A percentile compares a stretch with the other conserved stretches of the same genome.
Evolutionary conservation across 1,284 basidiomycete species (phyloP).

Genomic region (Ganoderma sinense): DNA sequence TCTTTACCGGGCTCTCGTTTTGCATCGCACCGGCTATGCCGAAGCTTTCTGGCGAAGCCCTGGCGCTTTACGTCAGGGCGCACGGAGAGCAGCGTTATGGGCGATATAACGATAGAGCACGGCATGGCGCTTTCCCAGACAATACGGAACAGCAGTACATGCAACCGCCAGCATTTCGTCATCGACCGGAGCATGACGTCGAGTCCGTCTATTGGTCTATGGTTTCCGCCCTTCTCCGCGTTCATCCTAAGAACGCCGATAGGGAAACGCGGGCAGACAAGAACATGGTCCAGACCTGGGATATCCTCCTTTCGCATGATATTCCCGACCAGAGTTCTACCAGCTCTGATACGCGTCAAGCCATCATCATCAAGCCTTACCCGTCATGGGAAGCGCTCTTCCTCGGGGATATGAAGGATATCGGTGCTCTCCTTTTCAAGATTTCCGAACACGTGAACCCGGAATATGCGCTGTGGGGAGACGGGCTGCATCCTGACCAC

Average conservation of each 20-base stretch:
- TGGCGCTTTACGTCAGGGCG: neutral
- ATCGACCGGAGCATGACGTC: conserved; percentile 4
- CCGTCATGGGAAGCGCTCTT: neutral
- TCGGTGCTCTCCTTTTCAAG: neutral
- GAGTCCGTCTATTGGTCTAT: conserved; percentile 6
- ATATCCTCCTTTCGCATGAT: neutral
- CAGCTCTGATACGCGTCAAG: too few species aligned
- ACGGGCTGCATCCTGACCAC: neutral
- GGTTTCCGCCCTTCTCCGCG: neutral
- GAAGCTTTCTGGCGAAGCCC: neutral
- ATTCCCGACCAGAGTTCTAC: neutral
- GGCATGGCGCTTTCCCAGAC: neutral
- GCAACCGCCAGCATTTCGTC: neutral
- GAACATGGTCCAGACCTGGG: neutral
- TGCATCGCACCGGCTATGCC: neutral
- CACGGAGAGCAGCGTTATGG: neutral
- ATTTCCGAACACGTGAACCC: neutral
- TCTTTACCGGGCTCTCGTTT: neutral
- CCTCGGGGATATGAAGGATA: neutral
- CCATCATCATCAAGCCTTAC: neutral
- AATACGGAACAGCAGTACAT: neutral
- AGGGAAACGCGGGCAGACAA: neutral
- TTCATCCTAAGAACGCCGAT: neutral
- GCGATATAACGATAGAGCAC: neutral
- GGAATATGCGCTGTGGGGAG: neutral